Percentiles rank a stretch among this genome's conserved stretches.
These are phyloP conservation scores for Ramalina peruviana DNA, from an alignment of 495 filamentous ascomycete genomes.

Conservation along the genomic window DNA sequence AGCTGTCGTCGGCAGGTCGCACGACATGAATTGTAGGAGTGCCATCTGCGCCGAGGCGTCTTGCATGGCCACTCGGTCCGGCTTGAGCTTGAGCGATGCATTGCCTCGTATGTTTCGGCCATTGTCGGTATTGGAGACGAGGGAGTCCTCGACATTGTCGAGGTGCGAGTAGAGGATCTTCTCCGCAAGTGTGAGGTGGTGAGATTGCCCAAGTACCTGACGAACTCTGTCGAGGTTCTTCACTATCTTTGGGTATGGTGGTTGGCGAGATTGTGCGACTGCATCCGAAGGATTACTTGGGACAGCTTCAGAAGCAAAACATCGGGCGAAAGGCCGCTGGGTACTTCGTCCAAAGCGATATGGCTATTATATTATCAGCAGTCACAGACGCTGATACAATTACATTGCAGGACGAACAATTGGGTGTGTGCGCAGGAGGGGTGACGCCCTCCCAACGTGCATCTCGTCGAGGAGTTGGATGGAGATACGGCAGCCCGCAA, in stretches of 20 bases:
- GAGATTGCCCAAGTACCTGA: constrained; percentile 48
- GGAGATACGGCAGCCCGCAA: no score
- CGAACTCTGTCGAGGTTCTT: constrained; percentile 51
- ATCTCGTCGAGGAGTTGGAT: no score
- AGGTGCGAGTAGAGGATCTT: constrained; percentile 98
- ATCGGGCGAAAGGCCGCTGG: constrained; percentile 6
- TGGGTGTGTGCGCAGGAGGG: no score
- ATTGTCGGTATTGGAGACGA: constrained; percentile 66
- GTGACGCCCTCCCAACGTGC: no score
- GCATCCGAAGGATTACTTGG: constrained; percentile 14
- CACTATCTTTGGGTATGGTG: constrained; percentile 51
- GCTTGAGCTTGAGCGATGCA: constrained; percentile 94
- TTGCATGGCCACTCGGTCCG: constrained; percentile 96
- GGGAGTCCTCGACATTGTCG: constrained; percentile 70
- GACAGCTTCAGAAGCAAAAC: constrained; percentile 22
- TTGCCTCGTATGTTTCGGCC: constrained; percentile 68
- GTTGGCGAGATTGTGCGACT: constrained; percentile 35
- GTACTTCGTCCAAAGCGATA: no score
- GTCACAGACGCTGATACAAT: no score
- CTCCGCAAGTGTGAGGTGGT: constrained; percentile 75
- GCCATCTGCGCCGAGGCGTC: constrained; percentile 99
- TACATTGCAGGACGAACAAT: no score
- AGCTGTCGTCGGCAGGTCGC: constrained; percentile 77
- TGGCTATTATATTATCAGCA: no score
- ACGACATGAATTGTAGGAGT: constrained; percentile 95